Evolutionary conservation across 169 alveolate genomes (phyloP).

Genomic region (Cryptosporidium baileyi): DNA sequence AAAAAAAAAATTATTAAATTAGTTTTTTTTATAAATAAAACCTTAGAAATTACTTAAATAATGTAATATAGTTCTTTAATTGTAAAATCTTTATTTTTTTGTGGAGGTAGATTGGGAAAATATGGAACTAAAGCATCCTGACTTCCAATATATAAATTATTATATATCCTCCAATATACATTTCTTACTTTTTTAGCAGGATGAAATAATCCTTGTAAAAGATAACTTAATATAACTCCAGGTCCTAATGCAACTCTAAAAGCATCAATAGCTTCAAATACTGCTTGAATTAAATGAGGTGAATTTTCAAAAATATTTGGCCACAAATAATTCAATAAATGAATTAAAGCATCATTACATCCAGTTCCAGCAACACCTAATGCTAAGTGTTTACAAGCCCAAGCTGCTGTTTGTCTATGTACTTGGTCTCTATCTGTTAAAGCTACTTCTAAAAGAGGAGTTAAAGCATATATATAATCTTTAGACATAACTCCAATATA

Average conservation of each 20-base stretch:
- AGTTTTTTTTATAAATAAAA: not conserved
- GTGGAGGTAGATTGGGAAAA: slow-evolving; percentile 82
- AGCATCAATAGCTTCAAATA: slow-evolving; percentile 98
- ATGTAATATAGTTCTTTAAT: slow-evolving; percentile 1
- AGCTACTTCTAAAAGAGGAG: slow-evolving; percentile 98
- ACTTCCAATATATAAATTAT: slow-evolving; percentile 97
- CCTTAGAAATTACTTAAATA: not conserved
- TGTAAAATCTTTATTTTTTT: not conserved
- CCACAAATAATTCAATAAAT: slow-evolving; percentile 98
- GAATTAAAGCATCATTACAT: slow-evolving; percentile 96
- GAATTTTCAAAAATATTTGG: slow-evolving; percentile 99
- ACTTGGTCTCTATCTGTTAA: slow-evolving; percentile 98
- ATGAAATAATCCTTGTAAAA: slow-evolving; percentile 98
- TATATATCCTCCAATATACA: slow-evolving; percentile 97
- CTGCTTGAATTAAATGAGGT: slow-evolving; percentile 98
- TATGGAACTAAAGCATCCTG: slow-evolving; percentile 96
- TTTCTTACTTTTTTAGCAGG: slow-evolving; percentile 98
- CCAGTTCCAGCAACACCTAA: slow-evolving; percentile 93
- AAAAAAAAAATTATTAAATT: not conserved
- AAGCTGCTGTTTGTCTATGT: slow-evolving; percentile 98
- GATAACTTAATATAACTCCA: slow-evolving; percentile 92
- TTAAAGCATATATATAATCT: slow-evolving; percentile 96
- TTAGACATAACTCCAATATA: slow-evolving; percentile 93
- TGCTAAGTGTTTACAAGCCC: slow-evolving; percentile 98
- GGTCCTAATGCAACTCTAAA: slow-evolving; percentile 98